A percentile compares a stretch with the other conserved stretches of the same genome.
phyloP scores from a whole-genome alignment of 495 filamentous ascomycete species.

The Penicillium taxi region DNA sequence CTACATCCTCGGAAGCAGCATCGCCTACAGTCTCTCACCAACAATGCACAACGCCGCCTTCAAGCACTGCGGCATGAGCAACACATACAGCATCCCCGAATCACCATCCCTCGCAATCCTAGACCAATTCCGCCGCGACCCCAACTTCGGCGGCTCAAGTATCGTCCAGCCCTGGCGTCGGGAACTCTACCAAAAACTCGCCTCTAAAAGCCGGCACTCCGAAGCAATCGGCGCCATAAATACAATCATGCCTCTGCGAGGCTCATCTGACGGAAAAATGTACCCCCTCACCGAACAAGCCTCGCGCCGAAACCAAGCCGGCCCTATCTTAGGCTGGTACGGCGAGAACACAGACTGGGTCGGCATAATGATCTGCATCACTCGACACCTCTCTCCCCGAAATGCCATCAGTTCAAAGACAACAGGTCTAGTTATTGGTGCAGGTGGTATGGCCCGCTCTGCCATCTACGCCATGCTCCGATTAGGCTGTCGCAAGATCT shows the following conservation, averaged over 20 bases:
- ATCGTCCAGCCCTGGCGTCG: conserved; percentile 72
- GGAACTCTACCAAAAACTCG: conserved; percentile 57
- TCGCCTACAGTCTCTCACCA: conserved; percentile 68
- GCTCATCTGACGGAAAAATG: conserved; percentile 52
- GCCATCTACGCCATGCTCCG: conserved; percentile 74
- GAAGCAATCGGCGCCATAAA: conserved; percentile 77
- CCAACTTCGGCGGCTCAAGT: conserved; percentile 64
- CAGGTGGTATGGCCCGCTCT: conserved; percentile 74
- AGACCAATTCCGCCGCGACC: conserved; percentile 52
- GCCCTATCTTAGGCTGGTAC: conserved; percentile 59
- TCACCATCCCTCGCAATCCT: conserved; percentile 57
- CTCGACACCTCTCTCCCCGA: conserved; percentile 67
- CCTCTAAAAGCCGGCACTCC: conserved; percentile 65
- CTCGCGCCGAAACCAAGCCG: conserved; percentile 57
- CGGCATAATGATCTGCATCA: conserved; percentile 60
- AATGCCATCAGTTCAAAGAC: conserved; percentile 67
- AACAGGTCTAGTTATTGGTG: conserved; percentile 66
- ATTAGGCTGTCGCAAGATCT: conserved; percentile 71
- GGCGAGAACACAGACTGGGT: conserved; percentile 86
- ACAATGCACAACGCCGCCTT: conserved; percentile 75
- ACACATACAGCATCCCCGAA: conserved; percentile 59
- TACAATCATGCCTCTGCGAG: conserved; percentile 67
- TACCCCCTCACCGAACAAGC: conserved; percentile 55
- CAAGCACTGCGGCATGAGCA: conserved; percentile 61
- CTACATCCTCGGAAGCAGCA: conserved; percentile 65